A percentile compares a stretch with the other conserved stretches of the same genome.
Evolutionary conservation across 257 asterid species (phyloP).

Genomic region (Hygrophila difformis): DNA sequence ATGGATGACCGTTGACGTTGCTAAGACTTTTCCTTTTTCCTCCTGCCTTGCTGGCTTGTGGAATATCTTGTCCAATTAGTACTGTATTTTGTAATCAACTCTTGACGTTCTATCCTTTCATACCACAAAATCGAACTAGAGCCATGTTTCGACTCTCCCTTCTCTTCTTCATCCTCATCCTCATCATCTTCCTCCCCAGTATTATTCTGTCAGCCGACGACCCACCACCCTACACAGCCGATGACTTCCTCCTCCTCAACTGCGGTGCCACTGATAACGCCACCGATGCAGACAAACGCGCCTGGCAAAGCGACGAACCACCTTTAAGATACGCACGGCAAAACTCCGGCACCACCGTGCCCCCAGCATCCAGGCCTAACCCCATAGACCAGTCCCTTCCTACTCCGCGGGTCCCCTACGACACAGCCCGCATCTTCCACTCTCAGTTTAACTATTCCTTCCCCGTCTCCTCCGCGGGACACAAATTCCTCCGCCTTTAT

Average conservation of each 20-base stretch:
- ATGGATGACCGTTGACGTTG: no score
- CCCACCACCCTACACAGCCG: constrained; percentile 18
- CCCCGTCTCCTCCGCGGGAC: constrained; percentile 30
- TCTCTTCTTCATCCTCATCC: constrained; percentile 8
- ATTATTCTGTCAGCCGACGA: no score
- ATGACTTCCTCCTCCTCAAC: constrained; percentile 39
- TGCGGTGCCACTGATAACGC: constrained; percentile 28
- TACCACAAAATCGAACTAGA: no score
- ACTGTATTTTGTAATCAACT: no score
- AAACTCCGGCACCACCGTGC: constrained; percentile 20
- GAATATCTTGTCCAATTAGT: no score
- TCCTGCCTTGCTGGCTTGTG: no score
- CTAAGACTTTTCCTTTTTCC: no score
- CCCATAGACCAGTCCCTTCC: no score
- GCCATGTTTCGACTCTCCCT: constrained; percentile 18
- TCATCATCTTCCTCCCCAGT: neutral
- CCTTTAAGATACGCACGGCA: constrained; percentile 18
- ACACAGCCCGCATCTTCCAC: constrained; percentile 29
- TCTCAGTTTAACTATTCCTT: constrained; percentile 39
- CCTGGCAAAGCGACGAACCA: constrained; percentile 35
- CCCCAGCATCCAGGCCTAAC: constrained; percentile 8
- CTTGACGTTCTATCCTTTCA: no score
- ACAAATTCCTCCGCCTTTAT: constrained; percentile 48
- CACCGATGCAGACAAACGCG: constrained; percentile 13
- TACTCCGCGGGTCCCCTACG: no score